These are phyloP conservation scores for Spiromastix sp. DNA, from an alignment of 2,329 filamentous ascomycete species.

Conservation along the genomic window DNA sequence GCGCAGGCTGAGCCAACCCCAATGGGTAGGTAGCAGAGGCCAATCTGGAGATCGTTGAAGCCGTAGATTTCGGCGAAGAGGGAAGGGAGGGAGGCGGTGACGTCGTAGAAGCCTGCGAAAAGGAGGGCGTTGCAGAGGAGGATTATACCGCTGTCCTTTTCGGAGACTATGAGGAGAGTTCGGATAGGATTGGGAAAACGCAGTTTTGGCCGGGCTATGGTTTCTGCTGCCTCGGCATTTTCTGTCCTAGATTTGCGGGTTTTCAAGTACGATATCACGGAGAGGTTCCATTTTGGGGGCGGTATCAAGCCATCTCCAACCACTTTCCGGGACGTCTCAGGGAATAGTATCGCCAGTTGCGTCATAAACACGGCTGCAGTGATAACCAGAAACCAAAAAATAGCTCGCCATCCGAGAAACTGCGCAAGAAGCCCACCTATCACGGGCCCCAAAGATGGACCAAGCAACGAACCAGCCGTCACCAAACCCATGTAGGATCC, in stretches of 20 bases:
- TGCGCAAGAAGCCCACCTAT: slow-evolving; percentile 55
- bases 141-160: slow-evolving; percentile 27
- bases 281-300: slow-evolving; percentile 16
- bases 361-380: slow-evolving; percentile 39
- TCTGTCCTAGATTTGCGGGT: slow-evolving; percentile 9
- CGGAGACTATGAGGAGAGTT: slow-evolving; percentile 25
- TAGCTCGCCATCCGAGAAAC: slow-evolving; percentile 56
- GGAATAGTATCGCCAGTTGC: slow-evolving; percentile 46
- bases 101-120: slow-evolving; percentile 40
- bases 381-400: slow-evolving; percentile 61
- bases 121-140: slow-evolving; percentile 31
- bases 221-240: slow-evolving; percentile 3
- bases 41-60: slow-evolving; percentile 39
- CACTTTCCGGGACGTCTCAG: slow-evolving; percentile 36
- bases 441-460: slow-evolving; percentile 45
- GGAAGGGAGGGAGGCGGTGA: slow-evolving; percentile 37
- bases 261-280: slow-evolving; percentile 11
- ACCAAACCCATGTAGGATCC: slow-evolving; percentile 63
- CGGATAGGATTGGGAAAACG: slow-evolving; percentile 28
- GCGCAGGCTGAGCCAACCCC: slow-evolving; percentile 13
- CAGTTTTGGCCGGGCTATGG: slow-evolving; percentile 9
- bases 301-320: slow-evolving; percentile 25
- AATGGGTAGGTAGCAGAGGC: slow-evolving; percentile 24
- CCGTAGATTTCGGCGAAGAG: slow-evolving; percentile 37
- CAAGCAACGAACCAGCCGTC: slow-evolving; percentile 45